Evolutionary conservation across 148 eudicot genomes (phyloP), one percentile per base, ranked within the genome.

Genomic region (Nyssa sinensis): DNA sequence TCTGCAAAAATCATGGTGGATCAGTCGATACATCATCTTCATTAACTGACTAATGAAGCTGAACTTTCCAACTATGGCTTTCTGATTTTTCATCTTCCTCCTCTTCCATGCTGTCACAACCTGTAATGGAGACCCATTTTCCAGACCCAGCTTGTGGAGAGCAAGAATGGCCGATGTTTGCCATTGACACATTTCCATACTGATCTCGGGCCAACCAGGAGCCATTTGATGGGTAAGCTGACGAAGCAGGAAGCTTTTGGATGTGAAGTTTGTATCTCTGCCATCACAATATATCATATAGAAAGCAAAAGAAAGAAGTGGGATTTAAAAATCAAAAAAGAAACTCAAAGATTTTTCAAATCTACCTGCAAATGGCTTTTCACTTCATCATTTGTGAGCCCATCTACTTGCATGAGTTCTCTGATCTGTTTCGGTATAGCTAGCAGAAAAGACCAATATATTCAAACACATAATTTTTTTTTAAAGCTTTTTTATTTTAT

Each of bases 231-330:
- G n/a, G n/a, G n/a, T n/a, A n/a, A n/a, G n/a, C n/a, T n/a, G n/a
- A n/a, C n/a, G n/a, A n/a, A n/a, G 72, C 47, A 66, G 87, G 87
- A 37, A 74, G 69, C 71, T 81, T 86, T 28, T 81, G 80, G 19
- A 81, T 63, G 72, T 89, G 88, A 69, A 89, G 82, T 76, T 90
- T 83, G 60, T 89, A 89, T 75, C 87, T 89, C 93, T 89, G 86
- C 51, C 67, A 3, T 58, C 7, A 25, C 12, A 14, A n/a, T n/a
- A n/a, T n/a, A n/a, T n/a, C n/a, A n/a, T n/a, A n/a, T n/a, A n/a
- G n/a, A n/a, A n/a, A n/a, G n/a, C n/a, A n/a, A n/a, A n/a, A n/a
- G n/a, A n/a, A n/a, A n/a, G n/a, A n/a, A n/a, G n/a, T n/a, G n/a
- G n/a, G n/a, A n/a, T n/a, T n/a, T n/a, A n/a, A n/a, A n/a, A n/a